phyloP scores from a whole-genome alignment of 2,329 filamentous ascomycete species.

The Xylaria arbuscula region DNA sequence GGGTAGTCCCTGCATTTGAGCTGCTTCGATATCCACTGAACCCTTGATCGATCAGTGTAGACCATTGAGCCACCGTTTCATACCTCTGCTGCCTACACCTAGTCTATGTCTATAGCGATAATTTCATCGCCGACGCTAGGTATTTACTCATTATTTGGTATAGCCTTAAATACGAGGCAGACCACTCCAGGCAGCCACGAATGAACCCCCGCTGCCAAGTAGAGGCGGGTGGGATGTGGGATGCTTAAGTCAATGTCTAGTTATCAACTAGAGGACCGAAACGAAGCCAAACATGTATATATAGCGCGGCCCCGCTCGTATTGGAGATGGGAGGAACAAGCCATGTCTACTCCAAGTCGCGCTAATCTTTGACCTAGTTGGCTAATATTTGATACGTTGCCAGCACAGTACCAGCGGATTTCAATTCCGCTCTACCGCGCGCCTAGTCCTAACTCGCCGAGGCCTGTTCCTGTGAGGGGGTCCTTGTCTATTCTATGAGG shows the following conservation, averaged over 20 bases:
- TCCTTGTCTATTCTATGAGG: neutral
- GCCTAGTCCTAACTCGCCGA: constrained; percentile 5
- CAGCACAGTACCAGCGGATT: constrained; percentile 2
- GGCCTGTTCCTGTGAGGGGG: neutral
- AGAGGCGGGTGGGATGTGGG: neutral
- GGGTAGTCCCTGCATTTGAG: too few relatives aligned
- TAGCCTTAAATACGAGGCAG: too few relatives aligned
- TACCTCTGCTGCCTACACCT: too few relatives aligned
- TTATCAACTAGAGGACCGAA: neutral
- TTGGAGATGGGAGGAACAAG: neutral
- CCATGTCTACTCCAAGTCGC: neutral
- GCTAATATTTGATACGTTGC: neutral
- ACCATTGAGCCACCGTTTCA: too few relatives aligned
- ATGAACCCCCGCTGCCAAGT: neutral
- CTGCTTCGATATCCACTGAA: neutral
- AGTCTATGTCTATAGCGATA: too few relatives aligned
- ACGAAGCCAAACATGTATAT: neutral
- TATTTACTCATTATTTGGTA: too few relatives aligned
- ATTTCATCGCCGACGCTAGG: too few relatives aligned
- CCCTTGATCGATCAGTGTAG: neutral
- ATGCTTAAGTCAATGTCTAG: neutral
- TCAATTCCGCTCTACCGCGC: constrained; percentile 18
- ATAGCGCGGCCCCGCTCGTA: neutral
- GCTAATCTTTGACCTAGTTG: neutral
- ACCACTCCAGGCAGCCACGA: neutral